These are phyloP conservation scores for Penicillium riverlandense DNA, from an alignment of 495 filamentous ascomycete species.

Conservation along the genomic window DNA sequence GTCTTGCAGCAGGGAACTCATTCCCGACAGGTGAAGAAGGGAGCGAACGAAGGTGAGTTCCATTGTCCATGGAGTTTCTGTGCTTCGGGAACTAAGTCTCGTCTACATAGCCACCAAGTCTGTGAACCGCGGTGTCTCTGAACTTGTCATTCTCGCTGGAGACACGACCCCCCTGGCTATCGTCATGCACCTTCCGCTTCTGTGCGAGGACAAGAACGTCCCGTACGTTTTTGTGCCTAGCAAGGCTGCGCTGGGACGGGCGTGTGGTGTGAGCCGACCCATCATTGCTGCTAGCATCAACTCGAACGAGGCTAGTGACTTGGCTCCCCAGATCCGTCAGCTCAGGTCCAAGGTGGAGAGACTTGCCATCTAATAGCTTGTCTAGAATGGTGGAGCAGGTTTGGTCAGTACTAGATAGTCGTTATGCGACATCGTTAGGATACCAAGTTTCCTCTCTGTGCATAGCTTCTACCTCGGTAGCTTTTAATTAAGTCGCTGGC, in stretches of 20 bases:
- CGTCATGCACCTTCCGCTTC: constrained; percentile 83
- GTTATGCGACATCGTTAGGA: no score
- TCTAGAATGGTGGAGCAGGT: no score
- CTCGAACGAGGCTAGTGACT: constrained; percentile 86
- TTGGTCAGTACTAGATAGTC: no score
- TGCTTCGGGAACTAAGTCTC: not conserved
- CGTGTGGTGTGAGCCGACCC: constrained; percentile 67
- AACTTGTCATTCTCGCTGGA: constrained; percentile 82
- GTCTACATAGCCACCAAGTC: constrained; percentile 61
- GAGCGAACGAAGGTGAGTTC: constrained; percentile 44
- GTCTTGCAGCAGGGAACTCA: constrained; percentile 81
- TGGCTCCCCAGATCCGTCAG: constrained; percentile 73
- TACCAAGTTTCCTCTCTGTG: no score
- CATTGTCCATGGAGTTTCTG: constrained; percentile 1
- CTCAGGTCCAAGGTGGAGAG: constrained; percentile 96
- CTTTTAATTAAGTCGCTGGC: no score
- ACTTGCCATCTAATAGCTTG: constrained; percentile 72
- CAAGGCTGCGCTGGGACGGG: constrained; percentile 70
- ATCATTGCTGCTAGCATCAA: constrained; percentile 87
- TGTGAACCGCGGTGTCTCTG: constrained; percentile 78
- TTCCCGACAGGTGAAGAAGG: constrained; percentile 85
- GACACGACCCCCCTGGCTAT: constrained; percentile 85
- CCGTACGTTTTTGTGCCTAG: constrained; percentile 56
- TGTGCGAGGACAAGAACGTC: constrained; percentile 80
- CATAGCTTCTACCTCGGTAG: no score